These are phyloP conservation scores for Fusarium anguioides DNA, from an alignment of 2,329 filamentous ascomycete species.

Conservation along the genomic window DNA sequence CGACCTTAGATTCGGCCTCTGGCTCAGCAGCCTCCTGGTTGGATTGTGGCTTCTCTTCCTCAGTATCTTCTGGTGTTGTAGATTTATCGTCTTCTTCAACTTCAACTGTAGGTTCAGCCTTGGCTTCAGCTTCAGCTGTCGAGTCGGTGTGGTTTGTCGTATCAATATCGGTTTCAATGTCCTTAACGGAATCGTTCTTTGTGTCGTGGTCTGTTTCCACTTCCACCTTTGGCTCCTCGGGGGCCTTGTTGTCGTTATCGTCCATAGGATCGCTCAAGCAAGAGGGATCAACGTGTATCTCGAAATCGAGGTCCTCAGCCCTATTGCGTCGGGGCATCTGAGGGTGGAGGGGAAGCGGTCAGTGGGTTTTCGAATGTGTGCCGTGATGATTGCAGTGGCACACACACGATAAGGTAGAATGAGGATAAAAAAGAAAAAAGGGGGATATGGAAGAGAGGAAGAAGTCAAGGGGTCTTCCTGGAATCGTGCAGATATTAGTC, in stretches of 20 bases:
- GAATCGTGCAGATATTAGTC: slow-evolving; percentile 42
- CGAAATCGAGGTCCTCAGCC: slow-evolving; percentile 56
- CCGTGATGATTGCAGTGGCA: slow-evolving; percentile 29
- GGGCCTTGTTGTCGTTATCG: slow-evolving; percentile 46
- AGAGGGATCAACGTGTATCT: slow-evolving; percentile 61
- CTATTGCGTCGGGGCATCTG: slow-evolving; percentile 47
- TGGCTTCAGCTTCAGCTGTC: slow-evolving; percentile 23
- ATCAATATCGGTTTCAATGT: slow-evolving; percentile 19
- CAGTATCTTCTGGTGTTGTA: slow-evolving; percentile 6
- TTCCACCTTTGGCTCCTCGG: slow-evolving; percentile 36
- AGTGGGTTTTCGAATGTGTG: slow-evolving; percentile 23
- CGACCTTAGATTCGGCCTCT: slow-evolving; percentile 1
- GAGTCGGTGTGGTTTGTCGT: slow-evolving; percentile 19
- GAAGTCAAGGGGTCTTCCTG: slow-evolving; percentile 32
- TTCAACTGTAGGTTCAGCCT: slow-evolving; percentile 20
- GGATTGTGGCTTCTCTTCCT: slow-evolving; percentile 3
- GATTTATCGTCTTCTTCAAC: slow-evolving; percentile 16
- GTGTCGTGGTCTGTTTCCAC: slow-evolving; percentile 21
- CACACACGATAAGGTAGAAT: slow-evolving; percentile 17
- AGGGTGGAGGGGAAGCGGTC: slow-evolving; percentile 18
- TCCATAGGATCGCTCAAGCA: slow-evolving; percentile 57
- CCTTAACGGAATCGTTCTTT: slow-evolving; percentile 27
- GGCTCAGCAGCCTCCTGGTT: not conserved
- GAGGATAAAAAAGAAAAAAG: slow-evolving; percentile 14
- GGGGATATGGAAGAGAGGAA: slow-evolving; percentile 22